Conservation (phyloP, 2,329 filamentous ascomycete genomes). For the Diaporthe sp. region DNA sequence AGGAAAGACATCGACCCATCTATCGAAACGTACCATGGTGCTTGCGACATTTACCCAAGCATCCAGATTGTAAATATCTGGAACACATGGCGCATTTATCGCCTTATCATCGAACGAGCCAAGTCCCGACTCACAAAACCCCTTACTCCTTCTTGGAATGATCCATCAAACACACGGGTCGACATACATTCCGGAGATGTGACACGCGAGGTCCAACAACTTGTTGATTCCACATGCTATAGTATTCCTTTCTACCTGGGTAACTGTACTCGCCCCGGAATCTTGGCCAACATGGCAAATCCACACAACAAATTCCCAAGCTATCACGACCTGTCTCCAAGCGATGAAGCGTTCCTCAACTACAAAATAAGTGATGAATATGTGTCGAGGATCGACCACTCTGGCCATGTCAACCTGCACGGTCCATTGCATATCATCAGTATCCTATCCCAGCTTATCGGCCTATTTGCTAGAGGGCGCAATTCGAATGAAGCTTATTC, state of each 20-base stretch:
- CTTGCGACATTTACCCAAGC: not conserved
- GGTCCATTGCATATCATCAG: not conserved
- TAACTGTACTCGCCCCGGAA: not conserved
- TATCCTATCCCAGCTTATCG: not conserved
- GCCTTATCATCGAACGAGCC: not conserved
- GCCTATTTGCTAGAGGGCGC: not conserved
- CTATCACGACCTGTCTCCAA: not conserved
- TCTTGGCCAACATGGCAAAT: not conserved
- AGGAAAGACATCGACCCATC: not conserved
- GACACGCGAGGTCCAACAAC: not conserved
- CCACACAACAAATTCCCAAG: not conserved
- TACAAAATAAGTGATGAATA: not conserved
- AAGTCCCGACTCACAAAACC: not conserved
- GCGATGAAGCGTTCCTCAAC: not conserved
- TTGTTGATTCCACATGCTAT: not conserved
- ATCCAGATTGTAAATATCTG: not conserved
- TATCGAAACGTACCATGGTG: not conserved
- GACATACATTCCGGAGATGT: not conserved
- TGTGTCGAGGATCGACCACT: not conserved
- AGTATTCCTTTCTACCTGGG: conserved; percentile 11
- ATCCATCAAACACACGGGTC: no score
- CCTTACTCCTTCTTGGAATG: not conserved
- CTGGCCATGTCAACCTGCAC: not conserved
- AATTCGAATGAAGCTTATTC: not conserved
- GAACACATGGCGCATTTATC: conserved; percentile 5